These are phyloP conservation scores for Entophlyctis luteolus DNA, from an alignment of 192 early-diverging fungal species.

Conservation along the genomic window DNA sequence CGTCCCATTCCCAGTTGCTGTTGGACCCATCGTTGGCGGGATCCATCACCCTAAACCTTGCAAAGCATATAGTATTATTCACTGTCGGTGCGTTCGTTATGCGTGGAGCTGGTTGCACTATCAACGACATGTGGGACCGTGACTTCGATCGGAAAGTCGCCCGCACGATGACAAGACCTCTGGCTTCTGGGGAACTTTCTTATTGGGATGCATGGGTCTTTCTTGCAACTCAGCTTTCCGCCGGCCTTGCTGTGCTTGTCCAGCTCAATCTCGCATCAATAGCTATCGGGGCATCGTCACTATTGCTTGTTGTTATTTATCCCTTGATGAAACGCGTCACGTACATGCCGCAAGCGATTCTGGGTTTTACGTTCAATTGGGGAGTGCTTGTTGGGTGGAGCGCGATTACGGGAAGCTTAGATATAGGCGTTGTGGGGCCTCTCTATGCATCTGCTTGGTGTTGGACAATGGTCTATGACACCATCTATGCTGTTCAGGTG, in stretches of 20 bases:
- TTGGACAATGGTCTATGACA: slow-evolving; percentile 96
- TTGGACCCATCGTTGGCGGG: slow-evolving; percentile 62
- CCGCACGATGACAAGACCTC: slow-evolving; percentile 74
- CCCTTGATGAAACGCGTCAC: slow-evolving; percentile 95
- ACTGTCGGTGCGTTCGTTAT: slow-evolving; percentile 81
- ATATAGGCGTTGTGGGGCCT: slow-evolving; percentile 72
- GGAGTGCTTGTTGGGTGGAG: slow-evolving; percentile 85
- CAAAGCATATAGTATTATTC: slow-evolving; percentile 73
- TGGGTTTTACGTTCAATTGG: slow-evolving; percentile 92
- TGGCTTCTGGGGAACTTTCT: slow-evolving; percentile 73
- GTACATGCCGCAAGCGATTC: slow-evolving; percentile 88
- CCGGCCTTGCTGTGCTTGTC: slow-evolving; percentile 77
- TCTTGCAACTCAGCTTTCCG: slow-evolving; percentile 71
- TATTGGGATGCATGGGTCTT: slow-evolving; percentile 69
- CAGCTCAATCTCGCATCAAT: slow-evolving; percentile 80
- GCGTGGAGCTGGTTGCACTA: slow-evolving; percentile 94
- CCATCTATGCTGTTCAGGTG: slow-evolving; percentile 91
- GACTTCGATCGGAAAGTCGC: slow-evolving; percentile 83
- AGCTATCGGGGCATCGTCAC: slow-evolving; percentile 71
- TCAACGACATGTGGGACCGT: slow-evolving; percentile 96
- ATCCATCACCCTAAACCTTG: slow-evolving; percentile 51
- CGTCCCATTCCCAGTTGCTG: slow-evolving; percentile 31
- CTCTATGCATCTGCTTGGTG: slow-evolving; percentile 79
- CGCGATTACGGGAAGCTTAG: slow-evolving; percentile 59
- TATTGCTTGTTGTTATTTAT: slow-evolving; percentile 74